Base-by-base conservation (phyloP, 2,329 filamentous ascomycete species). In the Monilinia laxa region DNA sequence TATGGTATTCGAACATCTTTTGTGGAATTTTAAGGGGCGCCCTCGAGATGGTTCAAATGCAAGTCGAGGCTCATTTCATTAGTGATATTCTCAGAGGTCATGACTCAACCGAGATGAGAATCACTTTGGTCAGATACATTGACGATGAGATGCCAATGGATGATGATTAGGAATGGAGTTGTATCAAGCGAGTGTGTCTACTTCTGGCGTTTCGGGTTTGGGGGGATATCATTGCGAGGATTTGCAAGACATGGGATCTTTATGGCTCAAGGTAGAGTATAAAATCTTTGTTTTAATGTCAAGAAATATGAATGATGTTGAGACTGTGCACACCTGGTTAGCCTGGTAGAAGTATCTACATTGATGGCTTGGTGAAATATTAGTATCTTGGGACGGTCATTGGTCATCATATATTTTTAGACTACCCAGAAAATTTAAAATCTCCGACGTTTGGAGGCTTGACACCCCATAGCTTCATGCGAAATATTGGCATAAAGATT, bases 21-120 rank as follows among this genome's bases (percentile, higher is more conserved):
- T 97, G 95, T 74, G 95, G 95, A 54, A 91, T 99, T 54, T 81
- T 99, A 69, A 85, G 95, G 72, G 95, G 95, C 18, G 90, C 94
- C 1, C 79, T 99, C 68, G 95, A 99, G 79, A 99, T 99, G 95
- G 94, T 98, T 75, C 94, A 98, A 84, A 97, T 98, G 92, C 95
- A 98, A 79, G 93, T 98, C 4, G 94, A 99, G 77, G 92, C 92
- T 57, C 93, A 96, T 76, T 99, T 98, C 77, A 90, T 96, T 75
- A 97, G 92, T 77, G 95, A 99, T 78, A 85, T 97, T 42, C 82
- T 99, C 68, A 87, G 93, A 66, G 95, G 95, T 3, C 94, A 97
- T 75, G 95, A 99, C 77, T 94, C 91, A 23, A 99, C 95, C 0
- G 95, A 99, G 82, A 97, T 99, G 91, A 86, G 94, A 75, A 90